These are phyloP conservation scores for barley (Hordeum vulgare) DNA, from an alignment of 176 grass and related monocot genomes.

Conservation along the genomic window DNA sequence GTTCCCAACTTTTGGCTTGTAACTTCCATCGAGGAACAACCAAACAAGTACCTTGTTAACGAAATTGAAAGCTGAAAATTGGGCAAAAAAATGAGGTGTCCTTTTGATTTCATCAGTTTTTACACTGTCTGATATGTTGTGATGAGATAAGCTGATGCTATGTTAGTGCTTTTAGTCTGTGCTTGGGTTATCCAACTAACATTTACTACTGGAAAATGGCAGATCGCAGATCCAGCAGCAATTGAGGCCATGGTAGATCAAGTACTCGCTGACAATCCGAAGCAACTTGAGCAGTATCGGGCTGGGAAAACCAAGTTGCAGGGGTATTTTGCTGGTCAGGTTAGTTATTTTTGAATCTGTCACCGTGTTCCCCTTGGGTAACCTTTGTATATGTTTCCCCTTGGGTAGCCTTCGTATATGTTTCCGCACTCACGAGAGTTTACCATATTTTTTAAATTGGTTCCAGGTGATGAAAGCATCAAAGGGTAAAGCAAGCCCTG, in stretches of 20 bases:
- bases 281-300: constrained; percentile 12
- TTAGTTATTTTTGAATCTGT: constrained; percentile 14
- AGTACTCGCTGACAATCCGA: constrained; percentile 38
- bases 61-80: not conserved
- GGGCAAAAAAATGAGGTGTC: not conserved
- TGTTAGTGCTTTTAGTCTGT: constrained; percentile 1
- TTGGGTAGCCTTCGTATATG: not conserved
- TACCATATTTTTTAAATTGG: constrained; percentile 7
- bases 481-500: constrained; percentile 90
- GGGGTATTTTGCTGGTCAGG: constrained; percentile 89
- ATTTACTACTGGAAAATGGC: not conserved
- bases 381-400: not conserved
- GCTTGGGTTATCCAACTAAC: not conserved
- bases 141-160: not conserved
- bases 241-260: constrained; percentile 82
- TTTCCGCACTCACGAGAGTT: not conserved
- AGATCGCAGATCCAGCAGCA: constrained; percentile 5
- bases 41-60: not conserved
- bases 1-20: not conserved
- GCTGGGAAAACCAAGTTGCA: constrained; percentile 80
- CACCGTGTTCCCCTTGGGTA: not conserved
- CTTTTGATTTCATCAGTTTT: not conserved
- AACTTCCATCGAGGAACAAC: not conserved
- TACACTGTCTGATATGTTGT: not conserved
- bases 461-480: constrained; percentile 96